Evolutionary conservation across 2,329 filamentous ascomycete species (phyloP), one percentile per base, ranked within the genome.

Genomic region (Mollisia scopiformis): DNA sequence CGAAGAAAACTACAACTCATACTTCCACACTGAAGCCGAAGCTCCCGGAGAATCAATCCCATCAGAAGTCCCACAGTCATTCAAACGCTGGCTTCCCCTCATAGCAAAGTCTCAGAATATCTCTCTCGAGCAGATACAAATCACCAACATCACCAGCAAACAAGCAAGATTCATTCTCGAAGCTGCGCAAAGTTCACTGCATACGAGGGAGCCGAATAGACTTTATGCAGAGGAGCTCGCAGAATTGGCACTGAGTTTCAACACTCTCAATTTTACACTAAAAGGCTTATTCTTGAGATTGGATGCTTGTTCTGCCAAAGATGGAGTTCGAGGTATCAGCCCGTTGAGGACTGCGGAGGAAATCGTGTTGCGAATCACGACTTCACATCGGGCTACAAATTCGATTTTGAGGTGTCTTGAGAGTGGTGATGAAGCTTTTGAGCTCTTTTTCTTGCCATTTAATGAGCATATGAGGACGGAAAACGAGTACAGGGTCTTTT

Each of bases 401-500:
- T 75, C 77, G 2, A 65, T 79, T 2, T 51, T 66, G 4, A 61
- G 75, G 23, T 58, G 66, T 8, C 55, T 74, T 1, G 61, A 71
- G 16, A 59, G 67, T 21, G 56, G 59, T 2, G 66, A 74, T 2
- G 66, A 74, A 21, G 21, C 19, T 25, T 21, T 55, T 7, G 30
- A 59, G 6, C 30, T 80, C 3, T 77, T 75, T 58, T 76, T 80
- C 62, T 65, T 79, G 11, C 76, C 75, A 0, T 82, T 77, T 68
- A 70, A 81, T 50, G 60, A 59, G 4, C 66, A 65, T n/a, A 80
- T 82, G 73, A 64, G 69, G 49, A 69, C 70, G 0, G 72, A 66
- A 7, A 66, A 68, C 1, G 77, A 81, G 64, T 81, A 79, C 63
- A 74, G 79, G 13, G 76, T 78, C 2, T 80, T 79, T 65, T 81